Conservation (phyloP, 805 yeast species). For the Pichia occidentalis region DNA sequence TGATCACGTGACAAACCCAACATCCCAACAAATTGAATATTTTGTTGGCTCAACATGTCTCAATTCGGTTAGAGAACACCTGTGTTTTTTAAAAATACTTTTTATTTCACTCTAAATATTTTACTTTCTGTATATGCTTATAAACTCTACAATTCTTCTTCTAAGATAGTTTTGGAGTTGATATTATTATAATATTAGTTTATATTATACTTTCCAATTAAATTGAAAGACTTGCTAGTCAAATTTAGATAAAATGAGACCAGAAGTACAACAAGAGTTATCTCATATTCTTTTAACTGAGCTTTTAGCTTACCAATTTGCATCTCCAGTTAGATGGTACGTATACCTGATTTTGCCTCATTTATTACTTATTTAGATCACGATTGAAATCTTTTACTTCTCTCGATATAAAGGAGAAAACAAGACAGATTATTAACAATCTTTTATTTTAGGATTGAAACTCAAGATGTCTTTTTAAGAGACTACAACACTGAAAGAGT, state of each 20-base stretch:
- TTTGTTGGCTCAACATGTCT: no score
- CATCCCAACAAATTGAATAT: no score
- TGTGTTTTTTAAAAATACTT: no score
- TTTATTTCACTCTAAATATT: no score
- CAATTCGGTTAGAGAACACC: no score
- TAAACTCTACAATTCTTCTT: no score
- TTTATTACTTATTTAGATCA: neutral
- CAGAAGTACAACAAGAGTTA: constrained; percentile 96
- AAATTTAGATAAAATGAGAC: constrained; percentile 58
- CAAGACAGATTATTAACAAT: constrained; percentile 11
- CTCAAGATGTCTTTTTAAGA: constrained; percentile 94
- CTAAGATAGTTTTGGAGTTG: no score
- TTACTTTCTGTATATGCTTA: no score
- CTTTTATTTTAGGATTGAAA: constrained; percentile 55
- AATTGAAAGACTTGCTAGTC: neutral
- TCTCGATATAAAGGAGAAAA: no score
- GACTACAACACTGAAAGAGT: constrained; percentile 95
- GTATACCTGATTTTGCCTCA: constrained; percentile 11
- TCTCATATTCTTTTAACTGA: constrained; percentile 93
- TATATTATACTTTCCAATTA: neutral
- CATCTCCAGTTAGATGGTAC: constrained; percentile 97
- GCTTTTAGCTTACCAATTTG: constrained; percentile 96
- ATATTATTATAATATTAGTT: no score
- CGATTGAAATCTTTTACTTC: no score
- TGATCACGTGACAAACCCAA: no score